phyloP scores from a whole-genome alignment of 345 rosid species.

The Conringia planisiliqua region DNA sequence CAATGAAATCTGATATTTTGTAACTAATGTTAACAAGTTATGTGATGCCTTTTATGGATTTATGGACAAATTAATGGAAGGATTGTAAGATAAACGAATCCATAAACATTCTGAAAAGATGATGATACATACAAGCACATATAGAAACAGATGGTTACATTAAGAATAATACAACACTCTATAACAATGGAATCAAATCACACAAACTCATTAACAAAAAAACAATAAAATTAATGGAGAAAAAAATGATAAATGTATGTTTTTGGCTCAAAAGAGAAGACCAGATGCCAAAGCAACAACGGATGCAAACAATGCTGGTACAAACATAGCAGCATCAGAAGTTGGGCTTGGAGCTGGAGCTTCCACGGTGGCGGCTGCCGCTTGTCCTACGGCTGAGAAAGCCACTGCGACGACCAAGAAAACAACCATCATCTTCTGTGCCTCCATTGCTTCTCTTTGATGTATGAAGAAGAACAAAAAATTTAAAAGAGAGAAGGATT shows the following conservation, averaged over 20 bases:
- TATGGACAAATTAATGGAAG: too few species aligned
- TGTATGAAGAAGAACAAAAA: background rate
- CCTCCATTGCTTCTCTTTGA: constrained; percentile 28
- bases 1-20: background rate
- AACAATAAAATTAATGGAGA: constrained; percentile 25
- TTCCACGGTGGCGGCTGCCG: constrained; percentile 23
- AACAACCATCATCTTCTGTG: constrained; percentile 34
- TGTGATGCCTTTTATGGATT: background rate
- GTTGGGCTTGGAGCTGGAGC: constrained; percentile 43
- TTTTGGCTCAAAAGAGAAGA: constrained; percentile 28
- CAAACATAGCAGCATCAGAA: constrained; percentile 37
- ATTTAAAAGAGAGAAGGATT: background rate
- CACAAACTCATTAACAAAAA: constrained; percentile 26
- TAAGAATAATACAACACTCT: constrained; percentile 16
- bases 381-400: constrained; percentile 26
- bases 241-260: constrained; percentile 13
- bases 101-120: constrained; percentile 18
- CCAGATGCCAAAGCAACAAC: constrained; percentile 34
- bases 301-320: constrained; percentile 37
- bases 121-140: constrained; percentile 7
- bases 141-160: constrained; percentile 16
- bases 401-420: constrained; percentile 21
- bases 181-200: constrained; percentile 9
- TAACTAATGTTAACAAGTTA: background rate
- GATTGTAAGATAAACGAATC: constrained; percentile 1